phyloP scores from a whole-genome alignment of 768 basidiomycete genomes.

The Macrolepiota dolichaula region DNA sequence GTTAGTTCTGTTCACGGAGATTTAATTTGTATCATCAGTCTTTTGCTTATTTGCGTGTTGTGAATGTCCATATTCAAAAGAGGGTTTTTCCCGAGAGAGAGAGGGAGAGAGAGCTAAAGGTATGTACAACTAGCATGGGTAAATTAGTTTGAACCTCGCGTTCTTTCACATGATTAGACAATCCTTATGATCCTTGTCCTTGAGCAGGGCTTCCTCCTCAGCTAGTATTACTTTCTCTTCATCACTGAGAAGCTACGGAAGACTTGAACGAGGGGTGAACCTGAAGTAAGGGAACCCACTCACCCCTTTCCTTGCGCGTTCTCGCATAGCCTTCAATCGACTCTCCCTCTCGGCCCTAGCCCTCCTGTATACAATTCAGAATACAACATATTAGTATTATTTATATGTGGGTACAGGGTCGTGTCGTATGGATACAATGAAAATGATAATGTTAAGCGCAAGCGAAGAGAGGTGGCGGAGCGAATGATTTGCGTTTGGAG shows the following conservation, averaged over 20 bases:
- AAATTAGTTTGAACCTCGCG: no score
- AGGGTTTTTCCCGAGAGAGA: background rate
- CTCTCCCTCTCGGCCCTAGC: constrained; percentile 75
- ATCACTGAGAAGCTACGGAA: constrained; percentile 49
- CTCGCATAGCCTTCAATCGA: constrained; percentile 64
- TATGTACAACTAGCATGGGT: background rate
- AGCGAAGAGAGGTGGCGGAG: constrained; percentile 67
- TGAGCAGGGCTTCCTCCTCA: constrained; percentile 39
- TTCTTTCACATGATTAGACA: constrained; percentile 52
- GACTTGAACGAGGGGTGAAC: constrained; percentile 1
- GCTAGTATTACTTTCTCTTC: constrained; percentile 62
- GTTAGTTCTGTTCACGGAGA: background rate
- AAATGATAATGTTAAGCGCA: constrained; percentile 47
- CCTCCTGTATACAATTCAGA: constrained; percentile 41
- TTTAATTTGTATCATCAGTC: constrained; percentile 10
- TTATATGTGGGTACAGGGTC: constrained; percentile 22
- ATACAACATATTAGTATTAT: constrained; percentile 17
- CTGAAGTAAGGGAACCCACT: constrained; percentile 21
- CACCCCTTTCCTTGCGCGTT: constrained; percentile 74
- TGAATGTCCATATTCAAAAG: background rate
- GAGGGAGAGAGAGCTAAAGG: background rate
- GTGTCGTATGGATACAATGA: constrained; percentile 19
- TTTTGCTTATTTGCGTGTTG: background rate
- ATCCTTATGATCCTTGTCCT: constrained; percentile 43
- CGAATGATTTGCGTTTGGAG: constrained; percentile 42